These are phyloP conservation scores for Adansonia grandidieri DNA, from an alignment of 441 rosid species.

Conservation along the genomic window DNA sequence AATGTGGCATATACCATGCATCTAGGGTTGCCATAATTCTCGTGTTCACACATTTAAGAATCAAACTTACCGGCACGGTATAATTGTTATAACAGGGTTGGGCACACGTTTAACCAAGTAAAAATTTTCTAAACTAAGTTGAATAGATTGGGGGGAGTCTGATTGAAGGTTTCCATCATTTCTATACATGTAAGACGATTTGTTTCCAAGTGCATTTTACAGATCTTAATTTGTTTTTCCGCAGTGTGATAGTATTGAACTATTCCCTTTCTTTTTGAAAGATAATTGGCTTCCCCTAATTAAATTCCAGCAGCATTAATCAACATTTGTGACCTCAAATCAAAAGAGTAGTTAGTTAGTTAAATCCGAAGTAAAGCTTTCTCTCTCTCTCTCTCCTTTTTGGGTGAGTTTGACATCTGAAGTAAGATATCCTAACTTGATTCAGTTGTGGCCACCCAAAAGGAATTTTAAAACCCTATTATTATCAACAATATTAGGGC, in stretches of 20 bases:
- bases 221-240: not conserved
- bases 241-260: not conserved
- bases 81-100: not conserved
- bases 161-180: not conserved
- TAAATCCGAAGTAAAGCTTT: not conserved
- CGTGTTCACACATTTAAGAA: not conserved
- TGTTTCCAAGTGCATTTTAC: not conserved
- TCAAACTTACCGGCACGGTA: not conserved
- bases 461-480: not conserved
- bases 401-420: not conserved
- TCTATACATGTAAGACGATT: not conserved
- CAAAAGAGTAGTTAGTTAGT: slow-evolving; percentile 3
- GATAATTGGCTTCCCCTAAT: not conserved
- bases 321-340: slow-evolving; percentile 5
- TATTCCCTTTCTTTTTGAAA: not conserved
- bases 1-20: not conserved
- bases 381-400: not conserved
- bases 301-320: not conserved
- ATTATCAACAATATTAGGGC: not conserved
- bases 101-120: not conserved
- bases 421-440: not conserved
- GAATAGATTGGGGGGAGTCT: not conserved
- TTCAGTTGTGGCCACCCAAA: not conserved
- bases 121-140: not conserved
- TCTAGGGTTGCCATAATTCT: not conserved